Base-by-base conservation (phyloP, 768 basidiomycete species). In the Pleurotus sapidus region DNA sequence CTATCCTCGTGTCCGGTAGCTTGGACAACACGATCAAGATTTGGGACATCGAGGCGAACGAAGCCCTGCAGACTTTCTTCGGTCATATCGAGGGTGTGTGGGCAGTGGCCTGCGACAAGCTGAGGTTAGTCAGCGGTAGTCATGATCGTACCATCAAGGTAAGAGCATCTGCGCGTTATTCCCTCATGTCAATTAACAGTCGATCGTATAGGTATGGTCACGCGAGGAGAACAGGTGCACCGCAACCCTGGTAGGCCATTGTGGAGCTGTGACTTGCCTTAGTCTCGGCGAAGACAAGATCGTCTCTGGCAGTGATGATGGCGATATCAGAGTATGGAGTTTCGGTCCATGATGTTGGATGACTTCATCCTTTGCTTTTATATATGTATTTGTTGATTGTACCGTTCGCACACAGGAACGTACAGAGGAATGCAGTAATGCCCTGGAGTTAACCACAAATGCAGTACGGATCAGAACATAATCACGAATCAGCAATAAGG, bases 41-140 rank as follows among this genome's bases (percentile, higher is more conserved):
- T 42, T 99, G 97, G 97, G 94, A 98, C 66, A 84, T 98, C 24
- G 93, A 95, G 64, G 83, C 87, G 1, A 93, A 89, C 40, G 84
- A 87, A 65, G 79, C 86, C 20, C 74, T 83, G 48, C 78, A 83
- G 65, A 98, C 97, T 42, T 81, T 95, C 60, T 99, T 99, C 69
- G 97, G 95, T 1, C 95, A 98, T 70, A 95, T 98, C 64, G 97
- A 99, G 68, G 97, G 97, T 55, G 94, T 99, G 15, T 99, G 97
- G 97, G 88, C 87, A 3, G 90, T 98, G 27, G 94, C 93, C 20
- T 87, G 89, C 62, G 95, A 99, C 70, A 90, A 93, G 67, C 78
- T 98, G 65, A 79, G 96, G 54, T 76, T 99, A 49, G 94, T 95
- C 23, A 95, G 91, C 54, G 95, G 87, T 5, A 95, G 93, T 65